A percentile compares a stretch with the other conserved stretches of the same genome.
These are phyloP conservation scores for Nakazawaea pomicola DNA, from an alignment of 805 yeast species.

Conservation along the genomic window DNA sequence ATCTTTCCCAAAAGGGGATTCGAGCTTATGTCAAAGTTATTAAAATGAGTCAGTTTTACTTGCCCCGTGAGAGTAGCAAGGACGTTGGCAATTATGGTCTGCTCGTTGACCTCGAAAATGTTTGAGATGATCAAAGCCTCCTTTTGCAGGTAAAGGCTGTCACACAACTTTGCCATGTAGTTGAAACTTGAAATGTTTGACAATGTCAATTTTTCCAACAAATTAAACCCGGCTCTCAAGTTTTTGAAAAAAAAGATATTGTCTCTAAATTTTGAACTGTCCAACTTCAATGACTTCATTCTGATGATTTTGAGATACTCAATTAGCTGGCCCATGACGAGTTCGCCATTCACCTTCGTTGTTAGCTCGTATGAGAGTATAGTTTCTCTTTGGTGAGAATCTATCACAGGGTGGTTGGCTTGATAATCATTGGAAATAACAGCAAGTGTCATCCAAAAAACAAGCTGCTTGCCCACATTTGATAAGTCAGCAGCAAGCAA, in stretches of 20 bases:
- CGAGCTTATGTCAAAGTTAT: not conserved
- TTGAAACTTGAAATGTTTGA: not conserved
- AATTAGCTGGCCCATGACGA: not conserved
- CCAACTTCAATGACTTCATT: not conserved
- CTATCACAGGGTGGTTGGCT: no score
- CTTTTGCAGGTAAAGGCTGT: not conserved
- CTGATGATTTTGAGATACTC: not conserved
- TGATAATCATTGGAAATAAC: no score
- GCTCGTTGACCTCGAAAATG: not conserved
- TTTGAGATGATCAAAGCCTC: no score
- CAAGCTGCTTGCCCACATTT: not conserved
- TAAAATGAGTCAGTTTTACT: not conserved
- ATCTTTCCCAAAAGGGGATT: constrained; percentile 7
- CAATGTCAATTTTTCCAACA: constrained; percentile 2
- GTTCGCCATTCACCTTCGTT: not conserved
- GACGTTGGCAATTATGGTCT: constrained; percentile 5
- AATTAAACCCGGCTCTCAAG: not conserved
- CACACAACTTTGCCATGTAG: not conserved
- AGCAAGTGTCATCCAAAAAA: not conserved
- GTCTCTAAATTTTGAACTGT: not conserved
- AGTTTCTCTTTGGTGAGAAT: not conserved
- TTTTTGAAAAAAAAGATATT: constrained; percentile 1
- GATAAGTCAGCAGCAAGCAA: not conserved
- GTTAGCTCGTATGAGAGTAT: no score
- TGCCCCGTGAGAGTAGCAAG: not conserved